phyloP scores from a whole-genome alignment of 768 basidiomycete genomes.

The Phaeotremella skinneri region DNA sequence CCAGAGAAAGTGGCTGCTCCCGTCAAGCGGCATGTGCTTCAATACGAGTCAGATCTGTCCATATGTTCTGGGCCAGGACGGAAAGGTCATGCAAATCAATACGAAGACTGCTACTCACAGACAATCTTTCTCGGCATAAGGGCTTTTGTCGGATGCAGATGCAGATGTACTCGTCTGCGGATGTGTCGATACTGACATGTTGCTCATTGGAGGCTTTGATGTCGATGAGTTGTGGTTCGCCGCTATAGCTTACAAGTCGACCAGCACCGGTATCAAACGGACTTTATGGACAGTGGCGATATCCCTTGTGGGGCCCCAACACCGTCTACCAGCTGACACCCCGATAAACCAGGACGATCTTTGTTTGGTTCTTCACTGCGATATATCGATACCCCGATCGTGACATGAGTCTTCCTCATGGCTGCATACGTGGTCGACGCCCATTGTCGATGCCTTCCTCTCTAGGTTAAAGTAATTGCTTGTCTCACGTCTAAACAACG shows the following conservation, averaged over 20 bases:
- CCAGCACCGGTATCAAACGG: no score
- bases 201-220: background rate
- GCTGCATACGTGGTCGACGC: no score
- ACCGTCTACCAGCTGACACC: background rate
- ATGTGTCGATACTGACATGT: background rate
- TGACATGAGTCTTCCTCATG: no score
- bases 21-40: slow-evolving; percentile 38
- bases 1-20: slow-evolving; percentile 40
- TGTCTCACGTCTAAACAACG: no score
- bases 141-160: background rate
- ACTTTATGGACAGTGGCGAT: no score
- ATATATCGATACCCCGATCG: background rate
- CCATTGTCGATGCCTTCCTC: no score
- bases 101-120: slow-evolving; percentile 7
- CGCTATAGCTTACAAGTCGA: no score
- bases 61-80: background rate
- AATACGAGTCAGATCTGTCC: background rate
- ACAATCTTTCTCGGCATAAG: background rate
- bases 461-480: no score
- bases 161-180: background rate
- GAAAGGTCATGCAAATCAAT: background rate
- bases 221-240: background rate
- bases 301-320: background rate
- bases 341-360: background rate
- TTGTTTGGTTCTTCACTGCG: slow-evolving; percentile 2